Evolutionary conservation across 2,329 filamentous ascomycete species (phyloP).

Genomic region (Onygena corvina): DNA sequence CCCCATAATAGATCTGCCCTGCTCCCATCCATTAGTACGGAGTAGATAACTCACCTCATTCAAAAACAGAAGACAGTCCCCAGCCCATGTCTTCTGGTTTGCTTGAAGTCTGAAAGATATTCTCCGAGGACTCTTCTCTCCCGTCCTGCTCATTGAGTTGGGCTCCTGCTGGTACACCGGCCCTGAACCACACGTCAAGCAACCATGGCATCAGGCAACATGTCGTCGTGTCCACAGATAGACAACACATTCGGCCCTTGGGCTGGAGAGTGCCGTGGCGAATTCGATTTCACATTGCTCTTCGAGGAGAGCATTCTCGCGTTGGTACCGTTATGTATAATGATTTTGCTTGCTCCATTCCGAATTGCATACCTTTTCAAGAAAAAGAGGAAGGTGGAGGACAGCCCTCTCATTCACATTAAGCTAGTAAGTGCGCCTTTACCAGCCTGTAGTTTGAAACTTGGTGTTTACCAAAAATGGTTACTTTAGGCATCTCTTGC

Average conservation of each 20-base stretch:
- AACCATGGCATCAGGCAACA: slow-evolving; percentile 19
- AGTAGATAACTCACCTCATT: neutral
- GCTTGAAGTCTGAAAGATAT: neutral
- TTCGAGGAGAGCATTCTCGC: slow-evolving; percentile 35
- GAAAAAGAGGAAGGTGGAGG: slow-evolving; percentile 26
- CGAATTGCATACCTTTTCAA: slow-evolving; percentile 28
- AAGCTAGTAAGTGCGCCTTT: slow-evolving; percentile 26
- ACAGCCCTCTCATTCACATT: slow-evolving; percentile 21
- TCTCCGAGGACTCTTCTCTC: neutral
- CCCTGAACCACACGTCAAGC: too few species aligned
- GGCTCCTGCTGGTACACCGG: neutral
- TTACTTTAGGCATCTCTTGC: slow-evolving; percentile 22
- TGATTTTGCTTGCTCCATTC: slow-evolving; percentile 26
- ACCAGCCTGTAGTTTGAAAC: neutral
- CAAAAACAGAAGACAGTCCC: neutral
- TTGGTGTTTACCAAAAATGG: neutral
- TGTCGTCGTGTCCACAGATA: slow-evolving; percentile 22
- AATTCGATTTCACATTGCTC: slow-evolving; percentile 37
- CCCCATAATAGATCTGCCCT: neutral
- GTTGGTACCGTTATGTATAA: slow-evolving; percentile 27
- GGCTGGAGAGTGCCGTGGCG: slow-evolving; percentile 27
- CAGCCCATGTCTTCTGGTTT: neutral
- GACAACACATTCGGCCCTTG: slow-evolving; percentile 28
- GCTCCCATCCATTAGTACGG: neutral
- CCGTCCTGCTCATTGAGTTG: neutral